Conservation (phyloP, 495 filamentous ascomycete genomes). For the Penicillium pancosmium region DNA sequence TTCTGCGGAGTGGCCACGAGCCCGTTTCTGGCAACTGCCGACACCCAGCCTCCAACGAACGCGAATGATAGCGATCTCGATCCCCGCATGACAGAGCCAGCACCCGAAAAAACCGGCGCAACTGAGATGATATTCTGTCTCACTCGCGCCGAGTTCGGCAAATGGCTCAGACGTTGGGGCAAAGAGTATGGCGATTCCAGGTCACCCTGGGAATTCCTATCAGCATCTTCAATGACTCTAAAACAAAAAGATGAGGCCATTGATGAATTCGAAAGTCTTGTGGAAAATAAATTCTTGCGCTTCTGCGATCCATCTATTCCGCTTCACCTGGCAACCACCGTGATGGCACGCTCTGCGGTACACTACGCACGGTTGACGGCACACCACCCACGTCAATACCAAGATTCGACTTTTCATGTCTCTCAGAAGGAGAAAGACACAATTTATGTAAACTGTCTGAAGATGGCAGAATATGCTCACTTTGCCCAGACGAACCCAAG, state of each 20-base stretch:
- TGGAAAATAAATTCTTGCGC: conserved; percentile 51
- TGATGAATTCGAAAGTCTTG: conserved; percentile 34
- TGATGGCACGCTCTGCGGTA: conserved; percentile 44
- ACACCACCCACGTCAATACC: conserved; percentile 48
- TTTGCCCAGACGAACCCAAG: conserved; percentile 27
- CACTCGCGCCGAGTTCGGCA: conserved; percentile 48
- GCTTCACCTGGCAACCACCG: conserved; percentile 57
- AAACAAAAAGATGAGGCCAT: conserved; percentile 50
- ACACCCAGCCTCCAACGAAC: conserved; percentile 51
- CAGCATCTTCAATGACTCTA: conserved; percentile 37
- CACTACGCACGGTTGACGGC: conserved; percentile 38
- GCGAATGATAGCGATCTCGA: conserved; percentile 61
- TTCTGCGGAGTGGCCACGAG: conserved; percentile 32
- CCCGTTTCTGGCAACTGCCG: conserved; percentile 20
- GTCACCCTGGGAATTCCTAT: conserved; percentile 37
- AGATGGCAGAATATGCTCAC: conserved; percentile 39
- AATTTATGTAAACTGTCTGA: conserved; percentile 41
- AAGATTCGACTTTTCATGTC: conserved; percentile 27
- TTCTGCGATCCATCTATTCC: conserved; percentile 64
- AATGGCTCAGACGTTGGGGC: conserved; percentile 43
- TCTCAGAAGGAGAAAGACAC: conserved; percentile 39
- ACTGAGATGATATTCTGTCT: conserved; percentile 72
- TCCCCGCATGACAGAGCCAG: conserved; percentile 56
- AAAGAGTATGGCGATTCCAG: conserved; percentile 23
- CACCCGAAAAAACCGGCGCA: conserved; percentile 55